phyloP scores from a whole-genome alignment of 2,329 filamentous ascomycete genomes.

The Fusarium sp. region DNA sequence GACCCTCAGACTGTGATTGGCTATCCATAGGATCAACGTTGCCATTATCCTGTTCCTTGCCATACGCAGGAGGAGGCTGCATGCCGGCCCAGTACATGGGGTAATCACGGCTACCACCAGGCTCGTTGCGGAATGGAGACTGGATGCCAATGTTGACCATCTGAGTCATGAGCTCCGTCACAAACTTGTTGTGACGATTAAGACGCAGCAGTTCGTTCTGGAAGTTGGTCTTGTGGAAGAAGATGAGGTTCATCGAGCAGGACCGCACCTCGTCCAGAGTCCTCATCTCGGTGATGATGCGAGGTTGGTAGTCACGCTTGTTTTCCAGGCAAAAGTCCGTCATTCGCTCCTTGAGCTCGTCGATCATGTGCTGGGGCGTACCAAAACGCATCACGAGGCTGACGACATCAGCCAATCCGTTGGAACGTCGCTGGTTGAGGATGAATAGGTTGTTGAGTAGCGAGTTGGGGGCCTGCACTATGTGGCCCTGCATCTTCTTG shows the following conservation, averaged over 20 bases:
- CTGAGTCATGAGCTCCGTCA: slow-evolving; percentile 85
- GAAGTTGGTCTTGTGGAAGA: slow-evolving; percentile 98
- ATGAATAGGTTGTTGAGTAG: slow-evolving; percentile 93
- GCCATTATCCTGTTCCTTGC: slow-evolving; percentile 40
- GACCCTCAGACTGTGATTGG: slow-evolving; percentile 22
- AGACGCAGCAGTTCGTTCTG: slow-evolving; percentile 93
- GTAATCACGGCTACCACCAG: slow-evolving; percentile 72
- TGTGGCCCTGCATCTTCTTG: slow-evolving; percentile 97
- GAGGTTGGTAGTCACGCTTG: slow-evolving; percentile 87
- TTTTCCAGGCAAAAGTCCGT: slow-evolving; percentile 83
- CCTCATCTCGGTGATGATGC: slow-evolving; percentile 84
- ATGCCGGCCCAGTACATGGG: slow-evolving; percentile 64
- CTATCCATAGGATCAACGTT: slow-evolving; percentile 22
- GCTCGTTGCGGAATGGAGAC: slow-evolving; percentile 68
- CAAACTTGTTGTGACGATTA: slow-evolving; percentile 91
- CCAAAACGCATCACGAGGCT: slow-evolving; percentile 88
- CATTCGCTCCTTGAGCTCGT: slow-evolving; percentile 78
- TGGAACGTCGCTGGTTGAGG: slow-evolving; percentile 90
- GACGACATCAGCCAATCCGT: slow-evolving; percentile 84
- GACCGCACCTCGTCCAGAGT: slow-evolving; percentile 83
- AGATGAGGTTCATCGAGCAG: slow-evolving; percentile 88
- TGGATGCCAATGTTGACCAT: slow-evolving; percentile 87
- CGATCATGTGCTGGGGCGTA: slow-evolving; percentile 82
- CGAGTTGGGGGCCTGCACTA: slow-evolving; percentile 95
- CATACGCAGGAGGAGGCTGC: slow-evolving; percentile 49